Evolutionary conservation across 208 protist genomes (phyloP), one percentile per base, ranked within the genome.

Genomic region (Herpetomonas muscarum): DNA sequence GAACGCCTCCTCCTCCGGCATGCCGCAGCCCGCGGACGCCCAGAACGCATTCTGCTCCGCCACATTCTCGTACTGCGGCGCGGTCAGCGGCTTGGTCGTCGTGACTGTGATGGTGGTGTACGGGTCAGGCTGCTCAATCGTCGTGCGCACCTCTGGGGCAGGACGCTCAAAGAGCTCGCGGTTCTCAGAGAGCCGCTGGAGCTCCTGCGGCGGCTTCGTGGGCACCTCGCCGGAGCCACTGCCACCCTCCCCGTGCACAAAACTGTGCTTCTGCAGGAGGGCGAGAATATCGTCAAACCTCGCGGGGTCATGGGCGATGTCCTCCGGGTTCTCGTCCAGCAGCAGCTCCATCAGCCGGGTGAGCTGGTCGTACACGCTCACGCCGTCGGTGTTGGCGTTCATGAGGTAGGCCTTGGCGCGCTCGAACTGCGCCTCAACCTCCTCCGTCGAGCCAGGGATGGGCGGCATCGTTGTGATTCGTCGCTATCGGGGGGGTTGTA

Each of bases 351-450:
- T 90, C 42, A 97, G 58, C 0, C 88, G 75, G 13, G 80, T 76
- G 25, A 97, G 81, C 58, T 97, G 92, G 45, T 97, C 92, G 70
- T 97, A 97, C 19, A 90, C 84, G 55, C 88, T 95, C 31, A 92
- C 73, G 41, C 91, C 91, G 62, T 94, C 85, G 54, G 81, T 86
- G 61, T 92, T 87, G 10, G 83, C 81, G 46, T 64, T 74, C 87
- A 94, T 90, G 21, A 97, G 75, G 59, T 92, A 94, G 19, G 88
- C 78, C 63, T 97, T 97, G 31, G 87, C 81, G 32, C 74, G 86
- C 65, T 76, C 61, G 34, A 96, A 93, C 48, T 89, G 78, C 15
- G 63, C 66, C 47, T 88, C 81, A 48, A 84, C 45, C 47, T 79
- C 63, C 36, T 61, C 45, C 22, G 44, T 59, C 24, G 51, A 55